Conservation (phyloP, 441 rosid genomes). For the Sinapis alba region DNA sequence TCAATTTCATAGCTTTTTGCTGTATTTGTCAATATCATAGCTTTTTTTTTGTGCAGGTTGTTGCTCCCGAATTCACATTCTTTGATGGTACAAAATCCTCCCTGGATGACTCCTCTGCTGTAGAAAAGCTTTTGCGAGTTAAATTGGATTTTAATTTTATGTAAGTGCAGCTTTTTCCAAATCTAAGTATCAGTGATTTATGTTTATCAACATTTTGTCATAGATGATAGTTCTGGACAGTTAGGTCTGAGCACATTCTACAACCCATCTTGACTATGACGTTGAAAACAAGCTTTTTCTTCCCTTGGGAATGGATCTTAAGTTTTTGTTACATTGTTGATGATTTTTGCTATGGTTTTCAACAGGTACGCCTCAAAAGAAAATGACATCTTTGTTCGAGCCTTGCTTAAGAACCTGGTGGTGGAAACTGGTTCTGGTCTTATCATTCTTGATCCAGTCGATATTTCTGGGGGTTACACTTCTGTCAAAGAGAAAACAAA, state of each 20-base stretch:
- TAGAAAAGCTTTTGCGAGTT: conserved; percentile 95
- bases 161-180: conserved; percentile 54
- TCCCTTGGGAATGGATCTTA: conserved; percentile 8
- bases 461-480: conserved; percentile 90
- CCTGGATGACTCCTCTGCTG: conserved; percentile 75
- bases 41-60: conserved; percentile 57
- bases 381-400: conserved; percentile 92
- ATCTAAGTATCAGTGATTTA: conserved; percentile 10
- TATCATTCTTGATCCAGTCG: conserved; percentile 87
- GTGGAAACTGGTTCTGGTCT: conserved; percentile 99
- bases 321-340: conserved; percentile 21
- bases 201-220: conserved; percentile 15
- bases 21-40: neutral
- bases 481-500: conserved; percentile 91
- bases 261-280: conserved; percentile 20
- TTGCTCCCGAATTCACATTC: conserved; percentile 96
- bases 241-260: conserved; percentile 12
- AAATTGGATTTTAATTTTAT: conserved; percentile 97
- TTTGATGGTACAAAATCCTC: conserved; percentile 95
- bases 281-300: conserved; percentile 6
- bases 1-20: neutral
- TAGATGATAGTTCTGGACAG: conserved; percentile 13
- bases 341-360: conserved; percentile 24
- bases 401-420: conserved; percentile 81
- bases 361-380: conserved; percentile 96